A percentile compares a stretch with the other conserved stretches of the same genome.
Conservation (phyloP, 257 asterid species). For the Fraxinus quadrangulata region DNA sequence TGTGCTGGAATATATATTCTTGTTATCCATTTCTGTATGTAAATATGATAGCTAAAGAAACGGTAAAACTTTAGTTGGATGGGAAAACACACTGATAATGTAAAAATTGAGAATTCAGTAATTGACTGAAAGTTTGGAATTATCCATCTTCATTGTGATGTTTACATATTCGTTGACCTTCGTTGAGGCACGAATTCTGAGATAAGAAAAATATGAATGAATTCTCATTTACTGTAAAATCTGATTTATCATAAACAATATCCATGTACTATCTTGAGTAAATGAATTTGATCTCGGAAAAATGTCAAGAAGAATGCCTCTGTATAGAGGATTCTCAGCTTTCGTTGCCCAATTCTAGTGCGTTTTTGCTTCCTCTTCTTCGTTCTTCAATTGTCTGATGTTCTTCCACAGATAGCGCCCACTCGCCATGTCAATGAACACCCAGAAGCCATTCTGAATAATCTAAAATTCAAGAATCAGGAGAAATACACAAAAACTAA, state of each 20-base stretch:
- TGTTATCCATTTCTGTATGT: constrained; percentile 19
- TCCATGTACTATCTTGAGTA: neutral
- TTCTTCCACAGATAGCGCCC: constrained; percentile 54
- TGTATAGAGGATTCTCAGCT: neutral
- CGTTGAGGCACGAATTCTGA: neutral
- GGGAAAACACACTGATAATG: neutral
- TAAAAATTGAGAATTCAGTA: neutral
- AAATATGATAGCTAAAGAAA: constrained; percentile 20
- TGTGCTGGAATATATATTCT: neutral
- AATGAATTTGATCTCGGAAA: neutral
- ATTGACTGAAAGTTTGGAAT: neutral
- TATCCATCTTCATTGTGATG: neutral
- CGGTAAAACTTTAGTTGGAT: neutral
- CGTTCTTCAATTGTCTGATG: constrained; percentile 28
- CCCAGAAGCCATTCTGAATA: constrained; percentile 46
- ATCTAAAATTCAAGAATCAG: constrained; percentile 17
- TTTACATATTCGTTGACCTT: too few species aligned
- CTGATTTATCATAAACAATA: neutral
- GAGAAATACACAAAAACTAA: neutral
- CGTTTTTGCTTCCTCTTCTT: neutral
- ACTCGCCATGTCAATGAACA: constrained; percentile 54
- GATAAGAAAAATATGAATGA: constrained; percentile 1
- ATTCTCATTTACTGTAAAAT: neutral
- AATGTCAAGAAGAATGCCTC: neutral
- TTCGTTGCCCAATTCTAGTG: neutral